Evolutionary conservation across 805 yeast species (phyloP).

Genomic region (Crinitomyces ghanaensis): DNA sequence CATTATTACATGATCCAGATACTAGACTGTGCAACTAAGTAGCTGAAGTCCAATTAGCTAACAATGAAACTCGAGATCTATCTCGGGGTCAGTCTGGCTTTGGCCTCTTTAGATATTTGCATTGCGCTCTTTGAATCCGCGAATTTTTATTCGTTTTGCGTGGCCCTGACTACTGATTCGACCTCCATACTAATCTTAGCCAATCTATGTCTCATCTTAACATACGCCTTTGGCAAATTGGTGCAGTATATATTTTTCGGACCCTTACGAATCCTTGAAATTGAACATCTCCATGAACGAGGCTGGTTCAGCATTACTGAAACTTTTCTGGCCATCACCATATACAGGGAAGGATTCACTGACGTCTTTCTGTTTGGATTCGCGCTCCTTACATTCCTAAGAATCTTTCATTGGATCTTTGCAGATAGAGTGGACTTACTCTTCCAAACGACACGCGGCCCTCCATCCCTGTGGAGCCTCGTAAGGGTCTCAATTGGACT

Average conservation of each 20-base stretch:
- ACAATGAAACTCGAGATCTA: conserved; percentile 19
- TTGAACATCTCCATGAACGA: conserved; percentile 60
- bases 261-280: conserved; percentile 58
- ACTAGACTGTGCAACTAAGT: neutral
- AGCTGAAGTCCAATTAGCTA: no score
- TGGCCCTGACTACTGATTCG: conserved; percentile 40
- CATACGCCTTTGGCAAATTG: conserved; percentile 10
- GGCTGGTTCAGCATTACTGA: conserved; percentile 55
- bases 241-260: conserved; percentile 41
- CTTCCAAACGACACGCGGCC: conserved; percentile 32
- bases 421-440: conserved; percentile 40
- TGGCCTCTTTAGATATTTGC: conserved; percentile 28
- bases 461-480: conserved; percentile 24
- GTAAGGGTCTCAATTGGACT: conserved; percentile 37
- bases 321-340: conserved; percentile 41
- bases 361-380: conserved; percentile 35
- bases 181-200: conserved; percentile 35
- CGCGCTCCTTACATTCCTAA: conserved; percentile 37
- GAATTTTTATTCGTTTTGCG: conserved; percentile 38
- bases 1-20: neutral
- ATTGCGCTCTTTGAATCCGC: conserved; percentile 34
- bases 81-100: conserved; percentile 14
- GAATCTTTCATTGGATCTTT: conserved; percentile 69
- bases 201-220: conserved; percentile 18
- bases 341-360: conserved; percentile 39